Base-by-base conservation (phyloP, 2,329 filamentous ascomycete species). In the Alternaria gaisen region DNA sequence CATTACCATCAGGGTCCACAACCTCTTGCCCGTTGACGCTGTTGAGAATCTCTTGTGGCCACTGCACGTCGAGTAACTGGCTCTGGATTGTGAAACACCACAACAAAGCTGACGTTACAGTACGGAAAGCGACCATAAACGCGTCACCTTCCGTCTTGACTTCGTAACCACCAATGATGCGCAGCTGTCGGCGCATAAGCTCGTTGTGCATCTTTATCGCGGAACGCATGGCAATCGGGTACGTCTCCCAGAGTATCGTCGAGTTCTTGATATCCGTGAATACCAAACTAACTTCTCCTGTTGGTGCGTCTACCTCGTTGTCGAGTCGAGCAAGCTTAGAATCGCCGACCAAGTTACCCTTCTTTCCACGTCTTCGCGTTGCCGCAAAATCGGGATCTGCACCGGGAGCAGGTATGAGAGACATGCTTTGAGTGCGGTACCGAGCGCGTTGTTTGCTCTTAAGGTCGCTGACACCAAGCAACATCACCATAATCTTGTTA, bases 241-340 rank as follows among this genome's bases (percentile, higher is more conserved):
- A 96, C 56, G 93, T 93, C 80, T 99, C 95, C 95, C 95, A 99
- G 7, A 99, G 83, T 40, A 92, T 89, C 1, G 95, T 99, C 24
- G 94, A 98, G 81, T 94, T 97, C 84, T 98, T 98, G 85, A 99
- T 99, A 82, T 99, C 95, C 0, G 95, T 99, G 77, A 99, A 99
- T 51, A 97, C 93, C 73, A 99, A 93, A 42, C 93, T 91, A 50
- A 98, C 88, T 72, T 97, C 92, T 47, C 94, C 94, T 1, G 90
- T 92, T 0, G 95, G 95, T 12, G 95, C 92, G 63, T 94, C 91
- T 51, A 98, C 94, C 80, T 97, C 94, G 54, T 91, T 90, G 67
- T 95, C 93, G 30, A 98, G 88, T 48, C 94, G 88, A 60, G 92
- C 91, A 56, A 99, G 86, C 56, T 91, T 92, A 24, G 93, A 97